Base-by-base conservation (phyloP, 2,329 filamentous ascomycete species). In the Cytospora leucostoma region DNA sequence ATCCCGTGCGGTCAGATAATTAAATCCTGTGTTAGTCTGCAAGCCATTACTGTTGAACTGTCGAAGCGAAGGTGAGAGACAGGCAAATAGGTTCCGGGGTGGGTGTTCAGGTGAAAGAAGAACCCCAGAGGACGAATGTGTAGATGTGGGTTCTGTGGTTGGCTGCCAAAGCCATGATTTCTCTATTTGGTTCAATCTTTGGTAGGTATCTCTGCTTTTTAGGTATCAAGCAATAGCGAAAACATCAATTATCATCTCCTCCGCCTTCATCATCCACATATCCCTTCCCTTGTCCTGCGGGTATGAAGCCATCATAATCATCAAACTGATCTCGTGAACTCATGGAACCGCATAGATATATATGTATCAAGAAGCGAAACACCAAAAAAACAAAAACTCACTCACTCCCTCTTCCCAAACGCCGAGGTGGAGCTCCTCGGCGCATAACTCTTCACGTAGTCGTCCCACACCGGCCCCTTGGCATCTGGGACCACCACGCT, bases 391-490 rank as follows among this genome's bases (percentile, higher is more conserved):
- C 4, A n/a, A 7, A 33, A n/a, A 19, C 7, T 47, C 6, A 8
- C 44, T 66, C 47, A 37, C 44, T 65, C 37, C 61, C 56, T 65
- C 49, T 62, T 58, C 56, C 47, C 51, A 33, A 58, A 53, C 51
- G 60, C 19, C 33, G 62, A 35, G 11, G 61, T 54, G 40, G 59
- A 53, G 52, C 59, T 49, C 61, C 59, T 61, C 49, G 62, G 47
- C 54, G 58, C 59, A 55, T 62, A 66, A 6, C 64, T 66, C 59
- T 65, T 67, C 49, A 74, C 53, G 32, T 70, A 71, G 61, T 74
- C 72, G 13, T 70, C 71, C 72, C 72, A 74, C 17, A 72, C 73
- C 59, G 71, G 71, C 4, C 71, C 69, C 56, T 67, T 68, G 17
- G 70, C 68, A 3, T 71, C 68, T 59, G 53, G 67, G 19, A 58